Base-by-base conservation (phyloP, 306 rosid species). In the Ammopiptanthus mongolicus region DNA sequence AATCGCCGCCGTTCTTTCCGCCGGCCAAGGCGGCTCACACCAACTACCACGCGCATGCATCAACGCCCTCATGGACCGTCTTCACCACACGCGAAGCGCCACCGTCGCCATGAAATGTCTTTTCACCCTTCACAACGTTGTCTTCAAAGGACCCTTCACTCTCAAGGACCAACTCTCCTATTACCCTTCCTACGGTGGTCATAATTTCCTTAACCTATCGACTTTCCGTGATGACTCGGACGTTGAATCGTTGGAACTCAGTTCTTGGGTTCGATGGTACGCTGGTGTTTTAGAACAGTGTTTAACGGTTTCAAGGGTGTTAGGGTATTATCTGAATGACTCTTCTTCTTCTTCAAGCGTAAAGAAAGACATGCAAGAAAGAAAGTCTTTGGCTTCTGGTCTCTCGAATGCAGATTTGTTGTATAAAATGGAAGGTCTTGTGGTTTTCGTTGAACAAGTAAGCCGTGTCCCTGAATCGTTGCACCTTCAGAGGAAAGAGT, bases 231-330 rank as follows among this genome's bases (percentile, higher is more conserved):
- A 90, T 76, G 77, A 83, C 17, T 88, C 93, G 39, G 88, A 83
- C 51, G 2, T 65, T 10, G 83, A 57, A 22, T 73, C 82, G 59
- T 9, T 79, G 39, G 82, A 85, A 33, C 71, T 88, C 19, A 84
- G 96, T 21, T 74, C 84, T 0, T 95, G 99, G 97, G 99, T 90
- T 12, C 83, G 97, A 25, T 95, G 97, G 99, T 90, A 85, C 50
- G 96, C 96, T 0, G 81, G 53, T 0, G 75, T 89, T 0, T 22
- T 92, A 31, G 96, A 94, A 70, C 96, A 87, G 23, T 86, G 61
- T 17, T 42, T 91, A 11, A 73, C 69, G 9, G 78, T 85, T 31
- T 81, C 88, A 0, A 83, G 91, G 64, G 59, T 64, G 9, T 29
- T 88, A 28, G 96, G 96, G 1, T 82, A 86, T 23, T 78, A 86